Base-by-base conservation (phyloP, 257 asterid species). In the Pogostemon cablin region DNA sequence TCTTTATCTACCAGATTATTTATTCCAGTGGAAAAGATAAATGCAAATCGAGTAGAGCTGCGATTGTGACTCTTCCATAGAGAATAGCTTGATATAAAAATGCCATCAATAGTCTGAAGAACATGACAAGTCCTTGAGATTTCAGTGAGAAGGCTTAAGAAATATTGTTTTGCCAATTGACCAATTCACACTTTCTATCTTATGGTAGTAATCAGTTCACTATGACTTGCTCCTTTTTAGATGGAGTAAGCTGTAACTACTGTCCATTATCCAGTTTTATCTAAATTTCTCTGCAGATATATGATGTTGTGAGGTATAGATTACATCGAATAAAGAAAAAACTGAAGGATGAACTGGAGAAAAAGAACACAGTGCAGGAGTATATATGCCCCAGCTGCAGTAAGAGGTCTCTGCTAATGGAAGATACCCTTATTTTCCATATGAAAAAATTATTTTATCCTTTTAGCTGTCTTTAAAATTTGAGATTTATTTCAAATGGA, bases 301-400 rank as follows among this genome's bases (percentile, higher is more conserved):
- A 87, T 75, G 98, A 93, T 77, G 96, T 93, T 44, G 96, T 91
- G 49, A 86, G 99, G 76, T 91, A 93, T 81, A 80, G 99, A 83
- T 67, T 93, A 50, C 95, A 93, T 63, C 88, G 99, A 60, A 93
- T 93, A 96, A 91, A 72, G 83, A 93, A 91, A 83, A 87, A 81
- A 84, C 84, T 93, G 70, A 93, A 87, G 82, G 98, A 93, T 86
- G 98, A 89, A 74, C 75, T 93, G 68, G 98, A 93, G 75, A 84
- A 87, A 86, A 93, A 89, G 85, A 85, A 93, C 70, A 89, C 92
- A n/a, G 81, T 93, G 68, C 98, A 87, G 85, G 96, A 86, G 81
- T 93, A 93, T 81, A 79, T 84, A 39, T 93, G 98, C 82, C 96
- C 95, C 65, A 83, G 77, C 79, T 93, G 99, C 77, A 84, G 84